Evolutionary conservation across 2,329 filamentous ascomycete species (phyloP), one percentile per base, ranked within the genome.

Genomic region (Claviceps pusilla): DNA sequence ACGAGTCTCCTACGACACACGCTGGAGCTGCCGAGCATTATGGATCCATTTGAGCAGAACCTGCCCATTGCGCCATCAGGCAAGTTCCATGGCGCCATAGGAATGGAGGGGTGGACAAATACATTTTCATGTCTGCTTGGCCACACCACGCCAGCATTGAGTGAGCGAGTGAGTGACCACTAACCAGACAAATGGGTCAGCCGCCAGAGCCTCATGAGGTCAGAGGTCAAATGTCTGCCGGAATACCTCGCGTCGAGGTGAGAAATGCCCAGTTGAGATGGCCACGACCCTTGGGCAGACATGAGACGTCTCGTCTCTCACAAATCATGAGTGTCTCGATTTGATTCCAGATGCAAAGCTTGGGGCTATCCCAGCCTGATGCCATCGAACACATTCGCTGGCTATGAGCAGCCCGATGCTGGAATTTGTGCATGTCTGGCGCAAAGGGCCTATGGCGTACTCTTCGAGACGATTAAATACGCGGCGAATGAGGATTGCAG

Each of bases 61-160:
- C 37, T 51, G 55, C 50, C 52, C 53, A 58, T 56, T 58, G 55
- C 56, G 56, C 56, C 55, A 58, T 58, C 52, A 45, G 6, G 9
- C 43, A 28, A 12, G 12, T 45, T 45, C 19, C 41, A 10, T 43
- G 19, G 10, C 4, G 41, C 41, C 41, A 43, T 19, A 19, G 41
- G 7, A 43, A 43, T 19, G 41, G 6, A 10, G 19, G 7, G n/a
- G 10, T 43, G 16, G 41, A 42, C 6, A 16, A 42, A n/a, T 14
- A n/a, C 16, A 19, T 43, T 19, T n/a, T 4, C 16, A n/a, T 35
- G 33, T 7, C 33, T 35, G 24, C 33, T 35, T 35, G 6, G 33
- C 33, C 33, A 35, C 7, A 7, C 33, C 33, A 35, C 33, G 9
- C 6, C 33, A 10, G 7, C 9, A 10, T 3, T 7, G 7, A 10